Percentiles rank a stretch among this genome's conserved stretches.
Conservation (phyloP, 2,329 filamentous ascomycete species). For the Dactylellina leptospora region DNA sequence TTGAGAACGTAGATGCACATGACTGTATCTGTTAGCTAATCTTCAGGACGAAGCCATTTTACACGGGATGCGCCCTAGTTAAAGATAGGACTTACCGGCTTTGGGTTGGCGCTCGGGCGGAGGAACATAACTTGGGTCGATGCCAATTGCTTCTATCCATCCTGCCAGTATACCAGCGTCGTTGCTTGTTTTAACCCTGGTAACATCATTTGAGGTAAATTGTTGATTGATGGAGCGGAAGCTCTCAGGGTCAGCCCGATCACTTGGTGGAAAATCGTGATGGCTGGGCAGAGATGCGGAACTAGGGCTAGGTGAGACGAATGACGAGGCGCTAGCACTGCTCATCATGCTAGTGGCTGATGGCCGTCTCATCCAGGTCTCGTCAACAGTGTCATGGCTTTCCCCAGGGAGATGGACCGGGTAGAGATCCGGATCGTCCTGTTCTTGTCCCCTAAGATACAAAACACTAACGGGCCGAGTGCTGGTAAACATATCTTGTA, state of each 20-base stretch:
- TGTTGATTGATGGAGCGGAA: constrained; percentile 52
- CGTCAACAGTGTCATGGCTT: constrained; percentile 67
- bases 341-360: constrained; percentile 63
- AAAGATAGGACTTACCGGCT: constrained; percentile 64
- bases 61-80: neutral
- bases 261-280: constrained; percentile 53
- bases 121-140: constrained; percentile 85
- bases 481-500: constrained; percentile 89
- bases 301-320: constrained; percentile 74
- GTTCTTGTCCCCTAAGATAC: constrained; percentile 78
- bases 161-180: constrained; percentile 74
- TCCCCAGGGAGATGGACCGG: constrained; percentile 79
- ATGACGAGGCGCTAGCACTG: constrained; percentile 67
- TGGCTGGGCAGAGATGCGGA: constrained; percentile 67
- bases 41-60: neutral
- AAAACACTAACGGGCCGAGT: constrained; percentile 80
- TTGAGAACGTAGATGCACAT: constrained; percentile 84
- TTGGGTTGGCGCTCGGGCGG: constrained; percentile 76
- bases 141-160: constrained; percentile 89
- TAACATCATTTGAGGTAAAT: constrained; percentile 62
- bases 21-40: constrained; percentile 63
- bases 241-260: constrained; percentile 54
- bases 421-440: constrained; percentile 80
- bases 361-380: constrained; percentile 59
- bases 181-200: constrained; percentile 66